phyloP scores from a whole-genome alignment of 352 stramenopile species.

The Phytopythium cucurbitacearum region DNA sequence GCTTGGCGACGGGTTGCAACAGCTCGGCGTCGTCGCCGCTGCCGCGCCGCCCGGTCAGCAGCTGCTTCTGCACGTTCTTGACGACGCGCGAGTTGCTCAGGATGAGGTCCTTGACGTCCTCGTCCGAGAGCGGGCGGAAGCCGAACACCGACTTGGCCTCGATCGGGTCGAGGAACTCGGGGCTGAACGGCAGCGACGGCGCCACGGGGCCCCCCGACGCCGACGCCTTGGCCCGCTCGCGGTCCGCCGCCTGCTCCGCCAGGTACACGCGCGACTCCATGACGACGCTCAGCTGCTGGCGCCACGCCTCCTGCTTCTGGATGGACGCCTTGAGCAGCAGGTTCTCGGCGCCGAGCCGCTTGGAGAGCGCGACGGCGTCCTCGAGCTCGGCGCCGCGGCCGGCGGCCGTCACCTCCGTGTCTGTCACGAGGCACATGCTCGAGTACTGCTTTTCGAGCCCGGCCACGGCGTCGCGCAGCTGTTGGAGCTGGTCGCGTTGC shows the following conservation, averaged over 20 bases:
- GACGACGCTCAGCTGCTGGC: constrained; percentile 20
- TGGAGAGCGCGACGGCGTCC: constrained; percentile 11
- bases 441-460: constrained; percentile 29
- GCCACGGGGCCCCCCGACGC: neutral
- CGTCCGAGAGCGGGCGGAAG: constrained; percentile 17
- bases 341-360: constrained; percentile 35
- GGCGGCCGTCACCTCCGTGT: neutral
- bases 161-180: constrained; percentile 11
- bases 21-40: constrained; percentile 1
- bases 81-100: constrained; percentile 17
- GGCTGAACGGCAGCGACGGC: constrained; percentile 1
- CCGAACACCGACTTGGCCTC: constrained; percentile 21
- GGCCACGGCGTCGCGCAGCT: constrained; percentile 17
- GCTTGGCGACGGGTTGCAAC: constrained; percentile 2
- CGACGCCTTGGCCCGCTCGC: neutral
- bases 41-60: constrained; percentile 13
- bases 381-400: constrained; percentile 5
- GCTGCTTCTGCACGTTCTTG: constrained; percentile 11
- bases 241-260: neutral
- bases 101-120: constrained; percentile 23
- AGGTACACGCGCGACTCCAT: constrained; percentile 18
- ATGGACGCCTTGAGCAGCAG: constrained; percentile 19
- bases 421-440: constrained; percentile 16
- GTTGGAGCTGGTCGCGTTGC: constrained; percentile 22
- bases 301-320: constrained; percentile 21